Percentiles rank a stretch among this genome's conserved stretches.
Evolutionary conservation across 2,329 filamentous ascomycete species (phyloP).

Genomic region (Paraphaeosphaeria sporulosa): DNA sequence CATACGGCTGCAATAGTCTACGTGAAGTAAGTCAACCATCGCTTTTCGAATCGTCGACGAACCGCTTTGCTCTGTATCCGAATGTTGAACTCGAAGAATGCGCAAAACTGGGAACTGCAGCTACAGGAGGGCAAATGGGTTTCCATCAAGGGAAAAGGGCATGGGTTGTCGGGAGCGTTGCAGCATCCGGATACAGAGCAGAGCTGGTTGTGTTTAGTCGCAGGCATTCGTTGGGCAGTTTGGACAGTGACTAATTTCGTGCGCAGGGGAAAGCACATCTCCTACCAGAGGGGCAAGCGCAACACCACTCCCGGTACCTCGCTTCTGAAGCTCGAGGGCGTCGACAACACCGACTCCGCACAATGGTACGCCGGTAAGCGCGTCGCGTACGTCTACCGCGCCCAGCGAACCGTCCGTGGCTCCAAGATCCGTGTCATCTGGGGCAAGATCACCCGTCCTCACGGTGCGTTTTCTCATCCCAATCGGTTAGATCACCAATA

Average conservation of each 20-base stretch:
- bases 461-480: slow-evolving; percentile 67
- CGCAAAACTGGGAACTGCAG: not conserved
- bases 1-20: slow-evolving; percentile 37
- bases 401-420: slow-evolving; percentile 90
- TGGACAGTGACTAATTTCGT: slow-evolving; percentile 20
- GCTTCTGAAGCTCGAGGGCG: slow-evolving; percentile 98
- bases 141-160: not conserved
- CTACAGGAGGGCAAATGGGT: not conserved
- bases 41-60: not conserved
- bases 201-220: not conserved
- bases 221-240: not conserved
- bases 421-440: slow-evolving; percentile 98
- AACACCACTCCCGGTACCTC: slow-evolving; percentile 87
- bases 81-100: slow-evolving; percentile 4
- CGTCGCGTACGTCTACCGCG: slow-evolving; percentile 98
- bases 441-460: slow-evolving; percentile 94
- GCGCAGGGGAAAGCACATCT: slow-evolving; percentile 90
- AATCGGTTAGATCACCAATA: not conserved
- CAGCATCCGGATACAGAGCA: not conserved
- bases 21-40: slow-evolving; percentile 40
- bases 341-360: slow-evolving; percentile 87
- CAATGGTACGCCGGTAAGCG: slow-evolving; percentile 98
- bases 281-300: slow-evolving; percentile 87
- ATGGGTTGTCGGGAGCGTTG: not conserved
- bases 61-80: slow-evolving; percentile 8